Conservation (phyloP, 2,329 filamentous ascomycete species). For the Aspergillus novoparasiticus region DNA sequence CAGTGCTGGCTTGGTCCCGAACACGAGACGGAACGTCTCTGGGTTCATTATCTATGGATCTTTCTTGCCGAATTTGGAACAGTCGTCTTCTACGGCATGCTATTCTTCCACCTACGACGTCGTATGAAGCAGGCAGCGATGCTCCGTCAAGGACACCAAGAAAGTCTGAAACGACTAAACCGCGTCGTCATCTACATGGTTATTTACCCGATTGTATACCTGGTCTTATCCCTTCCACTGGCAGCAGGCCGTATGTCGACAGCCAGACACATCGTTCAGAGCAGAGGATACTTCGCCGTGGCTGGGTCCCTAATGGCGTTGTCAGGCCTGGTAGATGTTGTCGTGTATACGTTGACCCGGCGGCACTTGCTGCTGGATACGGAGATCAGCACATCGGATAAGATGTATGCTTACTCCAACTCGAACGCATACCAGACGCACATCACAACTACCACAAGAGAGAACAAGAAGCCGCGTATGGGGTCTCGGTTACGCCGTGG, state of each 20-base stretch:
- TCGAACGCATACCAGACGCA: constrained; percentile 32
- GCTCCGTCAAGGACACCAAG: constrained; percentile 35
- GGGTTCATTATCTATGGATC: constrained; percentile 58
- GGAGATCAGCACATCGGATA: constrained; percentile 37
- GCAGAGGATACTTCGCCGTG: constrained; percentile 50
- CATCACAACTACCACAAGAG: constrained; percentile 24
- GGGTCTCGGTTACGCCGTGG: constrained; percentile 26
- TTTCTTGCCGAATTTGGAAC: constrained; percentile 57
- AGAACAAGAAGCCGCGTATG: constrained; percentile 18
- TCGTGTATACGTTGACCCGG: constrained; percentile 60
- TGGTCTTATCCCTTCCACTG: constrained; percentile 64
- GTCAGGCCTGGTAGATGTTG: constrained; percentile 61
- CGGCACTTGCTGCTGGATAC: constrained; percentile 56
- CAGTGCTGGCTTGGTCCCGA: constrained; percentile 55
- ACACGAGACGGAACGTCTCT: constrained; percentile 50
- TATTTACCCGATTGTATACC: constrained; percentile 55
- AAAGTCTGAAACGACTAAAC: constrained; percentile 38
- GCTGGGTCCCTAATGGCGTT: constrained; percentile 58
- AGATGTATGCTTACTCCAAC: constrained; percentile 31
- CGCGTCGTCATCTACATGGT: constrained; percentile 50
- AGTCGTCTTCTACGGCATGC: constrained; percentile 50
- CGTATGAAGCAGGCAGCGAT: constrained; percentile 41
- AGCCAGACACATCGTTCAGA: constrained; percentile 34
- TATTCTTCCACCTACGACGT: constrained; percentile 52
- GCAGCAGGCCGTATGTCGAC: constrained; percentile 51